phyloP scores from a whole-genome alignment of 1,139 yeast genomes.

The Pichia sp. region DNA sequence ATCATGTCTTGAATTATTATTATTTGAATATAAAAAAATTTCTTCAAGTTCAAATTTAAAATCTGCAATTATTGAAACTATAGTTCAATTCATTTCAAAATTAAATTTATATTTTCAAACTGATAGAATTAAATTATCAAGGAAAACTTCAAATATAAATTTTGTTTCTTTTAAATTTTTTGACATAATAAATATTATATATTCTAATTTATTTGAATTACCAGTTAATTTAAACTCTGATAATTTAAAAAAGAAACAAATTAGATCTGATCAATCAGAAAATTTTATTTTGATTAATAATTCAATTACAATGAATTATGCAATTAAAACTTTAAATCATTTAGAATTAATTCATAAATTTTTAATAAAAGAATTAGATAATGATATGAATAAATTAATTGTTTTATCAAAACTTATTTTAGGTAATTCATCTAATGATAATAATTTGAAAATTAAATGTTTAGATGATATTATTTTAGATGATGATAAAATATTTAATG shows the following conservation, averaged over 20 bases:
- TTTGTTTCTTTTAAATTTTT: slow-evolving; percentile 27
- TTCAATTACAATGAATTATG: slow-evolving; percentile 18
- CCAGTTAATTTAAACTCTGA: slow-evolving; percentile 3
- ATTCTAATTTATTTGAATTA: slow-evolving; percentile 21
- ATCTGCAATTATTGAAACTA: slow-evolving; percentile 25
- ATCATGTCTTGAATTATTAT: slow-evolving; percentile 18
- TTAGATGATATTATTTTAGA: slow-evolving; percentile 15
- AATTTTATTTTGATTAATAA: slow-evolving; percentile 11
- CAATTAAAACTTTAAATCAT: slow-evolving; percentile 22
- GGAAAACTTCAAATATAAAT: slow-evolving; percentile 17
- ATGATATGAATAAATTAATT: slow-evolving; percentile 28
- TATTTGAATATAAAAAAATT: slow-evolving; percentile 21
- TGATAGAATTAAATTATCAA: slow-evolving; percentile 18
- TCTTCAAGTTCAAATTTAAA: slow-evolving; percentile 16
- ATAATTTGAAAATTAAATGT: slow-evolving; percentile 18
- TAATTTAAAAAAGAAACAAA: slow-evolving; percentile 14
- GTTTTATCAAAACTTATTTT: slow-evolving; percentile 23
- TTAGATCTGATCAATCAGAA: slow-evolving; percentile 3
- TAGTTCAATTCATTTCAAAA: slow-evolving; percentile 26
- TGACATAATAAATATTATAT: slow-evolving; percentile 22
- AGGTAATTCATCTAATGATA: slow-evolving; percentile 13
- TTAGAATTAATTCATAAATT: slow-evolving; percentile 24
- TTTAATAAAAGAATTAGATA: slow-evolving; percentile 26
- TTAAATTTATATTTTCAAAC: slow-evolving; percentile 28
- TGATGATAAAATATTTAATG: slow-evolving; percentile 15